Conservation (phyloP, 1,284 basidiomycete species). For the Lentinus polychrous region DNA sequence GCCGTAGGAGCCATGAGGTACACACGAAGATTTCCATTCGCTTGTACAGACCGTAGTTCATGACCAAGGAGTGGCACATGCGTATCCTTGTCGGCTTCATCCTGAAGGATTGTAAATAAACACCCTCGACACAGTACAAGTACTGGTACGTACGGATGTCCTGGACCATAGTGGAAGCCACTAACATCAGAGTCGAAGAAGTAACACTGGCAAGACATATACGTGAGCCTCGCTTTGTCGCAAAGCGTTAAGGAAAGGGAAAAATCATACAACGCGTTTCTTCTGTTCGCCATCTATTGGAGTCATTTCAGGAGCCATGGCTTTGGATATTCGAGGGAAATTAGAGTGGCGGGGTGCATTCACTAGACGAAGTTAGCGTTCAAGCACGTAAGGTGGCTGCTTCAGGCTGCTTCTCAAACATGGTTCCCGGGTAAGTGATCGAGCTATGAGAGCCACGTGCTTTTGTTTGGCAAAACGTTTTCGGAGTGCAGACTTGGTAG, state of each 20-base stretch:
- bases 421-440: not conserved
- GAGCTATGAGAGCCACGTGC: slow-evolving; percentile 7
- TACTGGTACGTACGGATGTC: slow-evolving; percentile 58
- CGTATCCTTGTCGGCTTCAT: slow-evolving; percentile 98
- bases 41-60: slow-evolving; percentile 98
- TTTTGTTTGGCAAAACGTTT: slow-evolving; percentile 17
- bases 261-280: slow-evolving; percentile 75
- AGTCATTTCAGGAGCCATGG: slow-evolving; percentile 50
- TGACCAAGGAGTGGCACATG: slow-evolving; percentile 99
- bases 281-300: slow-evolving; percentile 68
- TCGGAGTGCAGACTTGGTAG: slow-evolving; percentile 16
- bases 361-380: slow-evolving; percentile 1
- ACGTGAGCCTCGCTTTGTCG: no score
- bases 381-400: slow-evolving; percentile 9
- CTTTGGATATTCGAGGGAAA: slow-evolving; percentile 1
- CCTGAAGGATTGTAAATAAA: slow-evolving; percentile 30
- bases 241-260: not conserved
- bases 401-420: slow-evolving; percentile 3
- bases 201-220: slow-evolving; percentile 61
- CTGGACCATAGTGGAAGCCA: slow-evolving; percentile 97
- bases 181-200: slow-evolving; percentile 99
- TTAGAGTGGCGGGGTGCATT: slow-evolving; percentile 1
- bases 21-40: slow-evolving; percentile 96
- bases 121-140: not conserved
- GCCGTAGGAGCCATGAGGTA: slow-evolving; percentile 13